These are phyloP conservation scores for Podospora pseudoanserina DNA, from an alignment of 495 filamentous ascomycete species.

Conservation along the genomic window DNA sequence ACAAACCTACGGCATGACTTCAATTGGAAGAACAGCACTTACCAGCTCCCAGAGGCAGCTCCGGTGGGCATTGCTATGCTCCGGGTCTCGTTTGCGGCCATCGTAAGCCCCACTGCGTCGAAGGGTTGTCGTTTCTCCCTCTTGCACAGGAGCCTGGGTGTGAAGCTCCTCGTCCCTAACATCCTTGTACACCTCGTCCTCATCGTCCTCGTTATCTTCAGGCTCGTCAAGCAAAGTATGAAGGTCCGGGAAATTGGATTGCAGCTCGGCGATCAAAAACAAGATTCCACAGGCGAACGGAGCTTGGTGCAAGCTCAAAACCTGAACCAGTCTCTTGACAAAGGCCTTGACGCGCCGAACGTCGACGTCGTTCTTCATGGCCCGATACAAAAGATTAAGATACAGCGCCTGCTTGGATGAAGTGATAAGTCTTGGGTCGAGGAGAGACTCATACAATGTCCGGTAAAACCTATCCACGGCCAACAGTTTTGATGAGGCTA, in stretches of 20 bases:
- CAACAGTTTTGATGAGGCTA: conserved; percentile 70
- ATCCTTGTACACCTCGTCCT: conserved; percentile 49
- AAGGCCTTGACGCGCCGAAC: conserved; percentile 91
- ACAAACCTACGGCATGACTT: background rate
- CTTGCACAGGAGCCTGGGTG: conserved; percentile 38
- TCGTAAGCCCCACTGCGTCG: conserved; percentile 56
- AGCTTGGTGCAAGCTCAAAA: conserved; percentile 82
- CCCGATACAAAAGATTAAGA: conserved; percentile 83
- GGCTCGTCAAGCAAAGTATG: conserved; percentile 67
- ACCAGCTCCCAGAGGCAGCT: conserved; percentile 92
- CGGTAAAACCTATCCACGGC: conserved; percentile 88
- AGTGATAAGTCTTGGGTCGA: conserved; percentile 80
- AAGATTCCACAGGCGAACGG: conserved; percentile 87
- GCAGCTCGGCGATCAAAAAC: conserved; percentile 80
- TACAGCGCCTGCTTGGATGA: conserved; percentile 96
- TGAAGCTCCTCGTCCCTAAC: conserved; percentile 67
- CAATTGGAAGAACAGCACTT: conserved; percentile 25
- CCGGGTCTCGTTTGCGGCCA: conserved; percentile 83
- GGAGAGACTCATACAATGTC: conserved; percentile 88
- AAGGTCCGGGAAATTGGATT: conserved; percentile 69
- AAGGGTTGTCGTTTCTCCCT: conserved; percentile 16
- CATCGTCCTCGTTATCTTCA: conserved; percentile 55
- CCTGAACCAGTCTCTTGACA: conserved; percentile 84
- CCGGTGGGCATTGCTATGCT: conserved; percentile 82
- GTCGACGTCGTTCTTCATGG: conserved; percentile 81